Evolutionary conservation across 768 basidiomycete genomes (phyloP).

Genomic region (Tylopilus plumbeoviolaceoides): DNA sequence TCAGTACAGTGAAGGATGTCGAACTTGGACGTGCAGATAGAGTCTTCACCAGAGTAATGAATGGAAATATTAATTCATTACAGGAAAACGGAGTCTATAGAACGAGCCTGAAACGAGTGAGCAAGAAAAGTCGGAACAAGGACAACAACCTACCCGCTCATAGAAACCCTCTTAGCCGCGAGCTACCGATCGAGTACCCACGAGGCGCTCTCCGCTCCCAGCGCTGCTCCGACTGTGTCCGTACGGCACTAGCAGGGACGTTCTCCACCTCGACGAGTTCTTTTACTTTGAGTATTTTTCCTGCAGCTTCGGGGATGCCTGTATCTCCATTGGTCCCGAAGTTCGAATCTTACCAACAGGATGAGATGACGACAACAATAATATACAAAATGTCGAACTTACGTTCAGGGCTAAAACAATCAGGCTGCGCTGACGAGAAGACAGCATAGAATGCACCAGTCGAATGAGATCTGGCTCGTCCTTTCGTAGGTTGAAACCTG

Average conservation of each 20-base stretch:
- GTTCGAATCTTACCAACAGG: too few species aligned
- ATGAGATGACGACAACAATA: too few species aligned
- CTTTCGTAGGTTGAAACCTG: too few species aligned
- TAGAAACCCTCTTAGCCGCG: constrained; percentile 25
- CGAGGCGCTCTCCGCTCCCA: constrained; percentile 60
- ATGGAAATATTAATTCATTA: not conserved
- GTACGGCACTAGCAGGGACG: constrained; percentile 63
- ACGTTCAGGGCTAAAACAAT: too few species aligned
- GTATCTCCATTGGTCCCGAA: too few species aligned
- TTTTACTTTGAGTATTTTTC: constrained; percentile 84
- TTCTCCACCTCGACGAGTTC: constrained; percentile 88
- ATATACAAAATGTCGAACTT: too few species aligned
- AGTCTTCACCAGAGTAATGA: not conserved
- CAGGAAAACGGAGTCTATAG: not conserved
- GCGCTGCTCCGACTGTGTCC: constrained; percentile 66
- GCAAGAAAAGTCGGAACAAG: not conserved
- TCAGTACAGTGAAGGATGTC: too few species aligned
- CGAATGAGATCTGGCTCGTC: too few species aligned
- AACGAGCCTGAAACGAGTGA: not conserved
- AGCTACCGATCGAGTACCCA: constrained; percentile 57
- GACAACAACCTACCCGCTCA: constrained; percentile 13
- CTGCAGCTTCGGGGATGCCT: constrained; percentile 68
- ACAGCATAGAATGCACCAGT: too few species aligned
- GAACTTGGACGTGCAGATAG: too few species aligned
- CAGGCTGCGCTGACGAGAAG: too few species aligned